Base-by-base conservation (phyloP, 2,329 filamentous ascomycete genomes). In the Calonectria pseudoreteaudii region DNA sequence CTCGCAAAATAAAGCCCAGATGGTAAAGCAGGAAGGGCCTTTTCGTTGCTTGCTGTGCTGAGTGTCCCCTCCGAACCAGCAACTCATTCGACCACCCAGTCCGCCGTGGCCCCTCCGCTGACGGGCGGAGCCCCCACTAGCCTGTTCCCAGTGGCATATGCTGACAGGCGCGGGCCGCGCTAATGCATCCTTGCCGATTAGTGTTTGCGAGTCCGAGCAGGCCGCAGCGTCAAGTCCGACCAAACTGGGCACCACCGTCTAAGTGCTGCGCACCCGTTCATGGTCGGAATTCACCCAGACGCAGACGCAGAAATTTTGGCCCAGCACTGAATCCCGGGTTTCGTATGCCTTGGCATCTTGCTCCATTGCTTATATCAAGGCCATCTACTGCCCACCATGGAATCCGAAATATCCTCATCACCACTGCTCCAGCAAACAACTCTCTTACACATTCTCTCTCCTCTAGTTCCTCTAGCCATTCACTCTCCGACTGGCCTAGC, bases 311-410 rank as follows among this genome's bases (percentile, higher is more conserved):
- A n/a, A 23, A 26, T 62, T 62, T 26, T 7, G 14, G 56, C 23
- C 23, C 34, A 62, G 14, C 56, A 28, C 14, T 30, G 56, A 62
- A 36, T 62, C 34, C 56, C 56, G 23, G 6, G 26, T 44, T 10
- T 62, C n/a, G 16, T 8, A 41, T 26, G 30, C 14, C 34, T 23
- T 41, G 38, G 34, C 34, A 30, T 20, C 53, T 44, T 50, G 31
- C 18, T 23, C 31, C 16, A 28, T 52, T 62, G 56, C 23, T 30
- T 72, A 72, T 72, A 72, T 72, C 70, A 72, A 72, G 70, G 70
- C 20, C 65, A 34, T 38, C 44, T 38, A 28, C 64, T 53, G 47
- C 70, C 65, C 62, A 8, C 53, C 50, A 58, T 60, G 26, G 41
- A 53, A 10, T n/a, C 14, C 18, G 23, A 41, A 62, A 30, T 64